phyloP scores from a whole-genome alignment of 1,284 basidiomycete species.

The Caloboletus firmus region DNA sequence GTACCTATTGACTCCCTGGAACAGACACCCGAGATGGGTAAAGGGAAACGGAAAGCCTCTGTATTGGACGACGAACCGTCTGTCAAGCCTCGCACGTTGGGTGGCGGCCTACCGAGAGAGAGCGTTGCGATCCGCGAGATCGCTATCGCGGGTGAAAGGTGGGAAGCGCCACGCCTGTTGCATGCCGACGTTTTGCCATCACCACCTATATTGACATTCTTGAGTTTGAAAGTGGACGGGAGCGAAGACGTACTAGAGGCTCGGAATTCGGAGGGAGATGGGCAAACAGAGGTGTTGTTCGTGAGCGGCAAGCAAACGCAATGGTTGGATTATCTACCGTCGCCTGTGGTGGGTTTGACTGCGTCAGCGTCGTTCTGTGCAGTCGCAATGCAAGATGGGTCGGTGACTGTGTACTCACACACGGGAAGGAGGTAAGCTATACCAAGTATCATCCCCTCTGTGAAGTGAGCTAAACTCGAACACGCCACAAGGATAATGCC shows the following conservation, averaged over 20 bases:
- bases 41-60: constrained; percentile 53
- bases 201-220: constrained; percentile 58
- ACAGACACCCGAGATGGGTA: constrained; percentile 24
- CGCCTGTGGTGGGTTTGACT: constrained; percentile 64
- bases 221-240: constrained; percentile 61
- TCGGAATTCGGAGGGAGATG: constrained; percentile 70
- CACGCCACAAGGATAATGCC: constrained; percentile 62
- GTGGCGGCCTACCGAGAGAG: constrained; percentile 64
- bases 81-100: constrained; percentile 63
- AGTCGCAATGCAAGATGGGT: constrained; percentile 74
- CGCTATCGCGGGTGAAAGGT: constrained; percentile 24
- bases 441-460: not conserved
- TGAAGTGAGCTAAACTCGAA: constrained; percentile 9
- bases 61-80: constrained; percentile 46
- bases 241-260: constrained; percentile 73
- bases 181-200: constrained; percentile 40
- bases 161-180: constrained; percentile 23
- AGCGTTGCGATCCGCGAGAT: constrained; percentile 53
- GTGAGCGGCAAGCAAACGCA: constrained; percentile 65
- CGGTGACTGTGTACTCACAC: constrained; percentile 75
- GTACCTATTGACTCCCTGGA: constrained; percentile 38
- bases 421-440: constrained; percentile 69
- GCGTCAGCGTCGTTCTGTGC: constrained; percentile 72
- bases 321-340: constrained; percentile 87
- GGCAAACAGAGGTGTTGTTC: constrained; percentile 69